phyloP scores from a whole-genome alignment of 352 stramenopile species.

The Pilasporangium apinafurcum region DNA sequence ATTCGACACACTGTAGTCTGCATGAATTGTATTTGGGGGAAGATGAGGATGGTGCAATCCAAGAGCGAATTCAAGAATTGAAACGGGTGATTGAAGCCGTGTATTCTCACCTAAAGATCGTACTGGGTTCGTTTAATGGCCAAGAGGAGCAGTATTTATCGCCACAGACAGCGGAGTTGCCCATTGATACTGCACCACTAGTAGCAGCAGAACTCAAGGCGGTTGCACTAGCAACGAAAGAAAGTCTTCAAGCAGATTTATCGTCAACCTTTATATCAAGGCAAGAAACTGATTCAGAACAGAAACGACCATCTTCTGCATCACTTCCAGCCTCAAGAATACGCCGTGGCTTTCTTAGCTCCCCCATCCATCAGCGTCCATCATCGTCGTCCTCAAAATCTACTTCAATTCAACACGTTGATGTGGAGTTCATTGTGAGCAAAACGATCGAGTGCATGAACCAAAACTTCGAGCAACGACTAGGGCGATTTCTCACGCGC shows the following conservation, averaged over 20 bases:
- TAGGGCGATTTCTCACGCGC: slow-evolving; percentile 40
- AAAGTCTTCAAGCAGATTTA: background rate
- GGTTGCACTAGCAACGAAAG: background rate
- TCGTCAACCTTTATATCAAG: background rate
- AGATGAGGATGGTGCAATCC: too few species aligned
- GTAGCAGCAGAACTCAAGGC: background rate
- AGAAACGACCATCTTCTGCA: background rate
- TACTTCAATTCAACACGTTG: slow-evolving; percentile 24
- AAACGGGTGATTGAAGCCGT: background rate
- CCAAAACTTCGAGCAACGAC: slow-evolving; percentile 53
- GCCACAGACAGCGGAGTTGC: too few species aligned
- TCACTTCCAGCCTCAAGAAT: background rate
- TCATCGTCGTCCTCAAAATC: background rate
- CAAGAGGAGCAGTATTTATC: too few species aligned
- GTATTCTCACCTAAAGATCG: slow-evolving; percentile 2
- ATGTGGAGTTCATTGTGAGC: slow-evolving; percentile 61
- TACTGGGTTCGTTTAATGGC: too few species aligned
- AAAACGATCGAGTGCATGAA: slow-evolving; percentile 65
- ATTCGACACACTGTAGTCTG: slow-evolving; percentile 5
- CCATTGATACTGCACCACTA: background rate
- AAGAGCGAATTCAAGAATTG: too few species aligned
- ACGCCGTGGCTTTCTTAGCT: background rate
- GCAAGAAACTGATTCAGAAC: background rate
- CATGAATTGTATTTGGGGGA: slow-evolving; percentile 5
- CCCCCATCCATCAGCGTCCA: background rate